Evolutionary conservation across 805 yeast species (phyloP).

Genomic region (Aciculoconidium aculeatum): DNA sequence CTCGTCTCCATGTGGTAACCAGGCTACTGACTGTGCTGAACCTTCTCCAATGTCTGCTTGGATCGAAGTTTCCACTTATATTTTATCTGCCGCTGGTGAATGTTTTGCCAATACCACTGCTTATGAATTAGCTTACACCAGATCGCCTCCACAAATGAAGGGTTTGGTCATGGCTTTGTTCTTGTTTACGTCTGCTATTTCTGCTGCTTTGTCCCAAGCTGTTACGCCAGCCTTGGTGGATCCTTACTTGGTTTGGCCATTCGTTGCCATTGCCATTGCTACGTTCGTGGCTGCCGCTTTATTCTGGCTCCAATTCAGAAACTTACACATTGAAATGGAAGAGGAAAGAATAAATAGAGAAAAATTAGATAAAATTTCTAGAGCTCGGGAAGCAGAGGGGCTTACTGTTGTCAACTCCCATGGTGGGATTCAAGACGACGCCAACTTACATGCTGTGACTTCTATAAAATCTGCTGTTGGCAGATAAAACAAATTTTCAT

Average conservation of each 20-base stretch:
- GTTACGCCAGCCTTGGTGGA: conserved; percentile 35
- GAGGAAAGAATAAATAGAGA: conserved; percentile 26
- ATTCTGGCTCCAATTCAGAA: conserved; percentile 31
- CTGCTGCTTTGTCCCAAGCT: conserved; percentile 43
- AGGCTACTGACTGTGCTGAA: conserved; percentile 32
- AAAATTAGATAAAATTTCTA: conserved; percentile 6
- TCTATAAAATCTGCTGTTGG: conserved; percentile 26
- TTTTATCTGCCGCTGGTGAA: conserved; percentile 47
- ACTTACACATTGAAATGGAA: conserved; percentile 38
- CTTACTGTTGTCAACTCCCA: conserved; percentile 5
- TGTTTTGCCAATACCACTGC: conserved; percentile 48
- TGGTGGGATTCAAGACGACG: conserved; percentile 16
- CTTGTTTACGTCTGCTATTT: conserved; percentile 39
- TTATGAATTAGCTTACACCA: conserved; percentile 49
- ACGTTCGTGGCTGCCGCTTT: conserved; percentile 28
- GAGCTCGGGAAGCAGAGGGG: background rate
- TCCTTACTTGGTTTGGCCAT: conserved; percentile 39
- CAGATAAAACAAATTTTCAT: conserved; percentile 11
- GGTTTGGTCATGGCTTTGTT: conserved; percentile 45
- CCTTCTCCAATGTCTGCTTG: conserved; percentile 28
- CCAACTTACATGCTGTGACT: conserved; percentile 21
- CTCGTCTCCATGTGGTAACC: conserved; percentile 48
- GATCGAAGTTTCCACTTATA: conserved; percentile 23
- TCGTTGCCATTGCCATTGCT: conserved; percentile 34
- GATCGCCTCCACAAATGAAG: conserved; percentile 46